phyloP scores from a whole-genome alignment of 768 basidiomycete genomes.

The Hericium alpestre region DNA sequence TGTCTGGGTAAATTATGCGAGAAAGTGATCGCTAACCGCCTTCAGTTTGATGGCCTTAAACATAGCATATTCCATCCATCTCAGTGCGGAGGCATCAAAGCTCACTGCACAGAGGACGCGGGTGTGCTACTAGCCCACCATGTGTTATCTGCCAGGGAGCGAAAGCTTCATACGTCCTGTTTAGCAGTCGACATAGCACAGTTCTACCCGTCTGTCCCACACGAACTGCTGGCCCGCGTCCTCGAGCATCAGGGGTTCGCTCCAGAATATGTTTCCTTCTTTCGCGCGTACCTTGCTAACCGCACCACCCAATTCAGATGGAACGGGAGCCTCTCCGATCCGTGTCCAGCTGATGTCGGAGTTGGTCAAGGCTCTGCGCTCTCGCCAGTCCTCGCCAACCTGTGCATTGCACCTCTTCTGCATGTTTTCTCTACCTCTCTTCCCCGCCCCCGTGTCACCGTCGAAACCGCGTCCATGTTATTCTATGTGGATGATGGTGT shows the following conservation, averaged over 20 bases:
- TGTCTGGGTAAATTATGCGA: no score
- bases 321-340: background rate
- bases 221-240: conserved; percentile 5
- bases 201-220: conserved; percentile 14
- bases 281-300: conserved; percentile 4
- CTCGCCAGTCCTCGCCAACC: background rate
- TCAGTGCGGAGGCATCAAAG: no score
- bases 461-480: background rate
- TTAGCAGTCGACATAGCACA: conserved; percentile 12
- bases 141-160: no score
- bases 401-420: background rate
- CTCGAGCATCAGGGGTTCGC: conserved; percentile 8
- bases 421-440: background rate
- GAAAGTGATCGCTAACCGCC: no score
- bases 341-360: background rate
- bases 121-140: no score
- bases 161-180: no score
- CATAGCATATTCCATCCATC: no score
- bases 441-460: background rate
- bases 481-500: background rate
- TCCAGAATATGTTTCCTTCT: conserved; percentile 1
- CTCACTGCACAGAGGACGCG: no score
- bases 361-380: conserved; percentile 6
- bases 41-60: no score
- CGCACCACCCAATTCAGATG: conserved; percentile 7